Percentiles rank a stretch among this genome's conserved stretches.
These are phyloP conservation scores for Wickerhamiella bombiphila DNA, from an alignment of 805 yeast species.

Conservation along the genomic window DNA sequence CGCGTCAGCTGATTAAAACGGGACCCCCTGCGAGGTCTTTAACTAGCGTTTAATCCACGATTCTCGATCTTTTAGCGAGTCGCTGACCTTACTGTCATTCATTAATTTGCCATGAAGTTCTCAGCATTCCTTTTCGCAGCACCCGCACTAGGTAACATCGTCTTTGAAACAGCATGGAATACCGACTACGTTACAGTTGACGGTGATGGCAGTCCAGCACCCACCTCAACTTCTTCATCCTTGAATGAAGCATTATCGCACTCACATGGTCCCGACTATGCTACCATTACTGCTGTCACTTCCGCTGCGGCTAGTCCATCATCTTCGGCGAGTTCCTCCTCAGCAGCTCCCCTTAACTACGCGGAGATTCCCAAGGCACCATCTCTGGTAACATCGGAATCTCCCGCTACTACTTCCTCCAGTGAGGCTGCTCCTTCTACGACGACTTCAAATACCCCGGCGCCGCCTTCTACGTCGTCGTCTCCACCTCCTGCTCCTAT, in stretches of 20 bases:
- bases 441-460: slow-evolving; percentile 11
- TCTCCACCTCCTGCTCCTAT: slow-evolving; percentile 16
- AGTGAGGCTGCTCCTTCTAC: not conserved
- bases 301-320: not conserved
- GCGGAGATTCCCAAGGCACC: slow-evolving; percentile 1
- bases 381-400: not conserved
- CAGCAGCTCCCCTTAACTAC: not conserved
- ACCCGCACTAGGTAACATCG: slow-evolving; percentile 12
- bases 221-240: not conserved
- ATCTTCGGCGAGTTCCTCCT: not conserved
- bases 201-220: slow-evolving; percentile 1
- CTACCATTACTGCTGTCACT: not conserved
- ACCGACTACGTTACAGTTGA: slow-evolving; percentile 16
- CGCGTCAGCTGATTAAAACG: too few relatives aligned
- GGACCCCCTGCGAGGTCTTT: too few relatives aligned
- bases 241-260: not conserved
- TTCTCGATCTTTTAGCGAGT: too few relatives aligned
- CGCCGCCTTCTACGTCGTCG: slow-evolving; percentile 14
- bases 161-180: slow-evolving; percentile 14
- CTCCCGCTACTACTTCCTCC: slow-evolving; percentile 5
- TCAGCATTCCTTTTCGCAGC: slow-evolving; percentile 3
- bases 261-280: too few relatives aligned
- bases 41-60: too few relatives aligned
- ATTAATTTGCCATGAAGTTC: slow-evolving; percentile 1
- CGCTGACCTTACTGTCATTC: not conserved